Base-by-base conservation (phyloP, 139 green algal genomes). In the Picochlorum sp. region DNA sequence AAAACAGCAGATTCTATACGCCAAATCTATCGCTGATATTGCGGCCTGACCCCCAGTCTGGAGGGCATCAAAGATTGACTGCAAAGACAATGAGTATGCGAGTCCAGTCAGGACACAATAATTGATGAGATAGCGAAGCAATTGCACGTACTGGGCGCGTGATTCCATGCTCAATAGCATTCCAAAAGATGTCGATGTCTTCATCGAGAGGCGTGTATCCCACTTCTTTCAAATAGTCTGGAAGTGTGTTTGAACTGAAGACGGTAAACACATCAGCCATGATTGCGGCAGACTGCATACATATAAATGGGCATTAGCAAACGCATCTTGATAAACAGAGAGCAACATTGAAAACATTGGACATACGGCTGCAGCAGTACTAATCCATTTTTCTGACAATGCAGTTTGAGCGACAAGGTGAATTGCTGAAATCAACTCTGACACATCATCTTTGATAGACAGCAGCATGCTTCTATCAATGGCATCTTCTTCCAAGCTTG, bases 181-280 rank as follows among this genome's bases (percentile, higher is more conserved):
- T 26, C 70, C 70, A 76, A 3, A 72, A 62, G 34, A 44, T 28
- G 13, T 34, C 4, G 28, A 76, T 38, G 6, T 37, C 45, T 18
- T 26, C 44, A 15, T 68, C 63, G 2, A 47, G 49, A 23, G 70
- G 63, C 8, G 23, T 18, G 28, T 60, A 59, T 23, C 20, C 47
- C 1, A 41, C 41, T 2, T 45, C 30, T 24, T 38, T 52, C 28
- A 67, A 57, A 28, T 28, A 16, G 6, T 57, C 63, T 45, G 41
- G 49, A 24, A 63, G 16, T 21, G 60, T 72, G 28, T 38, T n/a
- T 38, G 28, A 47, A 45, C 44, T 62, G 45, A 76, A 71, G 16
- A 70, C 41, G 3, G 49, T 15, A 21, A 66, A 44, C 18, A 65
- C 6, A 37, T 76, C 69, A 26, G 41, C 54, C 52, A 66, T 37